Conservation (phyloP, 2,329 filamentous ascomycete species). For the Bisporella sp. region DNA sequence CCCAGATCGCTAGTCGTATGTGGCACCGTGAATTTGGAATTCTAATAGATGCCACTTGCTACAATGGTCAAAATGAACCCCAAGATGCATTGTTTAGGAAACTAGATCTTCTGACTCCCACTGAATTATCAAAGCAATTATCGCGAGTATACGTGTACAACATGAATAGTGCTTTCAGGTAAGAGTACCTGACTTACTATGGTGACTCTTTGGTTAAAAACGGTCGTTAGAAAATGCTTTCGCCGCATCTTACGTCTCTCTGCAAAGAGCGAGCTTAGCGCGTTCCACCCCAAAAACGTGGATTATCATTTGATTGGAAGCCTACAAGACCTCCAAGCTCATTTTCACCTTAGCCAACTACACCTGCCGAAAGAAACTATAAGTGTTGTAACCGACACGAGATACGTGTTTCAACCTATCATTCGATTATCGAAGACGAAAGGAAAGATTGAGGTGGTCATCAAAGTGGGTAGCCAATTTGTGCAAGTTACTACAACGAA, state of each 20-base stretch:
- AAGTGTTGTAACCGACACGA: conserved; percentile 58
- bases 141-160: conserved; percentile 63
- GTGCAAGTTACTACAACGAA: conserved; percentile 63
- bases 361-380: conserved; percentile 65
- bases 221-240: conserved; percentile 53
- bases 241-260: conserved; percentile 55
- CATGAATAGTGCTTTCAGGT: conserved; percentile 64
- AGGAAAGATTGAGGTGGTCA: conserved; percentile 62
- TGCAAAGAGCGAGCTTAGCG: conserved; percentile 50
- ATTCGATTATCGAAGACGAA: conserved; percentile 61
- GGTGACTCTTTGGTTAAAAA: background rate
- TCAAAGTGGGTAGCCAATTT: conserved; percentile 63
- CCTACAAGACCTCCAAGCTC: conserved; percentile 56
- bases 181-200: conserved; percentile 29
- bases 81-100: conserved; percentile 59
- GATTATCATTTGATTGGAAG: conserved; percentile 61
- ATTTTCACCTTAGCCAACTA: conserved; percentile 60
- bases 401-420: conserved; percentile 59
- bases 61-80: conserved; percentile 59
- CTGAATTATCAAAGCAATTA: conserved; percentile 52
- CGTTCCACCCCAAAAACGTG: conserved; percentile 58
- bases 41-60: conserved; percentile 63
- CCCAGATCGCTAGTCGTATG: conserved; percentile 58
- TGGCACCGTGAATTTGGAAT: conserved; percentile 65
- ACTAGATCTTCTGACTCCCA: conserved; percentile 54